phyloP scores from a whole-genome alignment of 257 asterid genomes.

The Nyctanthes arbortristis region DNA sequence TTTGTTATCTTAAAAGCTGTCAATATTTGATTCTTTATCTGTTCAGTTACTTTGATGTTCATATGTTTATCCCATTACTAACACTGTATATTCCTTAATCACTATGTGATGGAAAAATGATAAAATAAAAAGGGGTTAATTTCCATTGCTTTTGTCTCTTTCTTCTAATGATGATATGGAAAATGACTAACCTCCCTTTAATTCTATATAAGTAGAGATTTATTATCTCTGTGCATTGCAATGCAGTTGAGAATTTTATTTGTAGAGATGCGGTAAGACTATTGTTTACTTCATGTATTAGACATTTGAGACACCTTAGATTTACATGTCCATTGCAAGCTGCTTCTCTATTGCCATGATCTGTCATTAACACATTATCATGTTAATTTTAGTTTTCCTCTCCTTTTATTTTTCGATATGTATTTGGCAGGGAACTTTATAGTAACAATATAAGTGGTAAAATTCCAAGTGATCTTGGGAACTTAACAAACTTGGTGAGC shows the following conservation, averaged over 20 bases:
- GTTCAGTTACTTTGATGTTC: background rate
- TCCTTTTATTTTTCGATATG: background rate
- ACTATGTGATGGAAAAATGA: background rate
- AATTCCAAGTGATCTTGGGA: slow-evolving; percentile 81
- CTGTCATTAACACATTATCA: background rate
- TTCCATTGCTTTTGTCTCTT: background rate
- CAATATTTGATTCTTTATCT: background rate
- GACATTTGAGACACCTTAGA: background rate
- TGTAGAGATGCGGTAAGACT: background rate
- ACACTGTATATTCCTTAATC: background rate
- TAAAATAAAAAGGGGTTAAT: background rate
- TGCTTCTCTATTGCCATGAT: background rate
- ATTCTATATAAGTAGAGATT: background rate
- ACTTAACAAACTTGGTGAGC: slow-evolving; percentile 83
- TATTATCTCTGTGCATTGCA: background rate
- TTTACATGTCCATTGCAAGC: background rate
- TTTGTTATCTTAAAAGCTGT: background rate
- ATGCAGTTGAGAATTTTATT: background rate
- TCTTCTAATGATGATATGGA: background rate
- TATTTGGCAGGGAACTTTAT: slow-evolving; percentile 79
- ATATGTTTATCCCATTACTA: background rate
- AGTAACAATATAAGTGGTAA: slow-evolving; percentile 81
- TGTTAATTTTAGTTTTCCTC: slow-evolving; percentile 15
- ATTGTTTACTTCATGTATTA: background rate
- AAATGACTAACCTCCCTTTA: background rate